Conservation (phyloP, 2,329 filamentous ascomycete species). For the Nannizziopsis barbatae region DNA sequence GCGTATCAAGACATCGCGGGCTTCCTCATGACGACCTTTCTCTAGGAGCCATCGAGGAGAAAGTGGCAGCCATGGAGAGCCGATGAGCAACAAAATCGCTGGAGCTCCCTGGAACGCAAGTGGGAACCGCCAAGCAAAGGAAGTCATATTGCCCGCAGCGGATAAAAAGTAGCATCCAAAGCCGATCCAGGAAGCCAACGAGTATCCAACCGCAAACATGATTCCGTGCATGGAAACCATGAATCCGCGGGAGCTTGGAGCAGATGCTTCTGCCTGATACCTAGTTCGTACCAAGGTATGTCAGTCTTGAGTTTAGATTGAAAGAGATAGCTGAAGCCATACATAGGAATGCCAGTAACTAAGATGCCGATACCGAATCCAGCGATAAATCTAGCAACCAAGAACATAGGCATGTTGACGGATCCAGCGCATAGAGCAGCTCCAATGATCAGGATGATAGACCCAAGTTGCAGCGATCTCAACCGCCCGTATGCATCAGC, state of each 20-base stretch:
- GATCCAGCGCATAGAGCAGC: constrained; percentile 32
- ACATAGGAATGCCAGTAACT: constrained; percentile 14
- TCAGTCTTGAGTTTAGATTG: neutral
- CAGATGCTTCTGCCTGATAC: constrained; percentile 32
- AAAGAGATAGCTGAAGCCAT: neutral
- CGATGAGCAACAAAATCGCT: constrained; percentile 31
- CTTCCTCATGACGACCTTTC: constrained; percentile 34
- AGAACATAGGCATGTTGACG: constrained; percentile 12
- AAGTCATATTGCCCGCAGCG: constrained; percentile 21
- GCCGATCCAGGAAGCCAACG: constrained; percentile 32
- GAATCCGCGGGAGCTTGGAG: constrained; percentile 30
- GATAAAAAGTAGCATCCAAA: constrained; percentile 33
- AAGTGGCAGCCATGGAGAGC: constrained; percentile 31
- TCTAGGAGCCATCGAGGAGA: constrained; percentile 38
- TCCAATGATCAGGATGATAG: constrained; percentile 30
- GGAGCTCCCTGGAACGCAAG: constrained; percentile 36
- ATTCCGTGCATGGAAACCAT: constrained; percentile 35
- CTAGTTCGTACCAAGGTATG: constrained; percentile 6
- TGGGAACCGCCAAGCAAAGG: constrained; percentile 38
- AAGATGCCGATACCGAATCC: constrained; percentile 13
- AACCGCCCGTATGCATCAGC: constrained; percentile 31
- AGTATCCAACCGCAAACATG: constrained; percentile 35
- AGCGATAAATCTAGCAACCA: constrained; percentile 12
- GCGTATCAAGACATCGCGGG: constrained; percentile 30
- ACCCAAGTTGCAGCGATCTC: constrained; percentile 29